Conservation (phyloP, 495 filamentous ascomycete species). For the Xanthoparmelia taractica region DNA sequence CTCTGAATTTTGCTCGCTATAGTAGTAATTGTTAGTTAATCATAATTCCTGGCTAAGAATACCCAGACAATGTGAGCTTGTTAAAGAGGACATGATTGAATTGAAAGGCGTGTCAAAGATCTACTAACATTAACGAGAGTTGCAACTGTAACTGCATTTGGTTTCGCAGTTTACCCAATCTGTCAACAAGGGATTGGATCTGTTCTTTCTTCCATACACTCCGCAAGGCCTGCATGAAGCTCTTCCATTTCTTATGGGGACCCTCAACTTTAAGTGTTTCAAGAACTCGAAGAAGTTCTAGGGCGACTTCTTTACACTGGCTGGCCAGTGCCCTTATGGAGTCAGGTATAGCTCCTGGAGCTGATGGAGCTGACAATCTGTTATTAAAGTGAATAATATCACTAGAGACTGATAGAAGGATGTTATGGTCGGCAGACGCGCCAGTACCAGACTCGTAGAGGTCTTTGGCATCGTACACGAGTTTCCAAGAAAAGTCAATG, state of each 20-base stretch:
- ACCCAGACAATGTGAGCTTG: too few relatives aligned
- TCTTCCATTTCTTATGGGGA: slow-evolving; percentile 12
- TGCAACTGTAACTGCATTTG: slow-evolving; percentile 10
- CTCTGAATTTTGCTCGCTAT: not conserved
- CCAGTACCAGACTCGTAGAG: slow-evolving; percentile 29
- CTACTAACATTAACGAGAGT: slow-evolving; percentile 23
- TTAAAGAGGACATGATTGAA: not conserved
- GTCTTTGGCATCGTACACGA: slow-evolving; percentile 25
- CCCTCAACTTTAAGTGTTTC: slow-evolving; percentile 10
- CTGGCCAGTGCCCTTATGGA: slow-evolving; percentile 11
- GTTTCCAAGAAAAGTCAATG: slow-evolving; percentile 33
- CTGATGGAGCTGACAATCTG: slow-evolving; percentile 17
- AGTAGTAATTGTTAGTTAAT: too few relatives aligned
- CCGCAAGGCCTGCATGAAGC: slow-evolving; percentile 11
- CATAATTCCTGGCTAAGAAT: too few relatives aligned
- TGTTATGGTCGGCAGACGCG: slow-evolving; percentile 23
- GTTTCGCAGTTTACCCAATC: slow-evolving; percentile 22
- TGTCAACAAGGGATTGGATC: slow-evolving; percentile 19
- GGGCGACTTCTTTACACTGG: slow-evolving; percentile 12
- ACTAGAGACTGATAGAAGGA: slow-evolving; percentile 18
- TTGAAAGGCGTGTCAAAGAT: too few relatives aligned
- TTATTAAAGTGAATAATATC: slow-evolving; percentile 26
- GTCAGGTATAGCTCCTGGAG: not conserved
- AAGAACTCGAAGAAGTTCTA: slow-evolving; percentile 9
- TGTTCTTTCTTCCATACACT: slow-evolving; percentile 22